Evolutionary conservation across 768 basidiomycete genomes (phyloP).

Genomic region (Agrocybe pediades): DNA sequence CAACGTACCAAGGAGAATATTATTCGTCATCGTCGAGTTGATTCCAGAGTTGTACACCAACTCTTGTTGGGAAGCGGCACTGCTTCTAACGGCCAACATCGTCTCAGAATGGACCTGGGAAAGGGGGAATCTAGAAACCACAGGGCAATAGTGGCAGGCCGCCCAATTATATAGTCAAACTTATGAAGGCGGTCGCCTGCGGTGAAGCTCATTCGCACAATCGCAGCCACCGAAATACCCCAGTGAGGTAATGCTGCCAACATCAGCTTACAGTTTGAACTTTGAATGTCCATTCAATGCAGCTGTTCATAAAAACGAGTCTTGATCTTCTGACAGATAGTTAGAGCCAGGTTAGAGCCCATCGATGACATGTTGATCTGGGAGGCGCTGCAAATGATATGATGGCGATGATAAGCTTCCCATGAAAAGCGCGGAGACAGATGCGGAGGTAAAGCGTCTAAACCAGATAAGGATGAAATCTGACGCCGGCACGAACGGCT

Average conservation of each 20-base stretch:
- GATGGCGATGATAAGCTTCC: neutral
- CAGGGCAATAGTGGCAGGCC: neutral
- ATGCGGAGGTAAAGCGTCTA: neutral
- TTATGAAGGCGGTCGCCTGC: neutral
- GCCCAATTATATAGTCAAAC: neutral
- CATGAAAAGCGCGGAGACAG: neutral
- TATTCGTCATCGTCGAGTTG: neutral
- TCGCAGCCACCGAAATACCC: too few relatives aligned
- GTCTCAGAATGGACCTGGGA: neutral
- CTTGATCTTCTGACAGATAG: too few relatives aligned
- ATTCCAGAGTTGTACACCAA: neutral
- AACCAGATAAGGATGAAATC: neutral
- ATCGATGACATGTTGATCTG: too few relatives aligned
- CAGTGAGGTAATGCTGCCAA: too few relatives aligned
- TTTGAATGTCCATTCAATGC: too few relatives aligned
- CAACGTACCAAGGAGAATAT: neutral
- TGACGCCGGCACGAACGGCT: too few relatives aligned
- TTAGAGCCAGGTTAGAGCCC: too few relatives aligned
- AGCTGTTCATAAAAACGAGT: too few relatives aligned
- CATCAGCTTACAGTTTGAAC: too few relatives aligned
- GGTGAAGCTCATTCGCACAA: too few relatives aligned
- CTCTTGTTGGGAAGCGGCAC: neutral
- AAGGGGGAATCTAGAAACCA: neutral
- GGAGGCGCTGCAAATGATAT: too few relatives aligned
- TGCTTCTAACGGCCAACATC: neutral